These are phyloP conservation scores for Candida maltosa DNA, from an alignment of 805 yeast species.

Conservation along the genomic window DNA sequence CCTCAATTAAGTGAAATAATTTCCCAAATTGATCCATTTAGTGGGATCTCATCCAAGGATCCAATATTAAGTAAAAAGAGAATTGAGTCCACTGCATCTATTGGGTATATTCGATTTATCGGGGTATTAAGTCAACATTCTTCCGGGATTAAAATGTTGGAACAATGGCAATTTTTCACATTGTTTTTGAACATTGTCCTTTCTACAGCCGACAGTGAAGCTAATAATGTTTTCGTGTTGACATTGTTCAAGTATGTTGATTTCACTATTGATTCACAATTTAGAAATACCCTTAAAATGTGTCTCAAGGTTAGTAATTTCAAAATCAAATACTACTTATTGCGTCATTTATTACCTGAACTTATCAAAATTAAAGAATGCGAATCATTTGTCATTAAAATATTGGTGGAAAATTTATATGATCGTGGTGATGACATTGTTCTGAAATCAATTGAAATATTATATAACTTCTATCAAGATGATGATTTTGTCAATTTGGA, in stretches of 20 bases:
- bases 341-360: constrained; percentile 46
- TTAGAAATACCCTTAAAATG: constrained; percentile 63
- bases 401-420: constrained; percentile 65
- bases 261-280: constrained; percentile 52
- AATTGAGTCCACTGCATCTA: constrained; percentile 60
- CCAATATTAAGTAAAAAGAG: constrained; percentile 67
- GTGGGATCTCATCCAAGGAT: constrained; percentile 69
- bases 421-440: constrained; percentile 46
- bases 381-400: constrained; percentile 47
- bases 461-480: constrained; percentile 17
- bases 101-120: constrained; percentile 75
- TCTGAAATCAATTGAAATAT: constrained; percentile 15
- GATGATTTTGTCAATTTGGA: constrained; percentile 40
- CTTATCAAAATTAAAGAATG: constrained; percentile 34
- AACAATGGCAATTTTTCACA: constrained; percentile 82
- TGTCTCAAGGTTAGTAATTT: constrained; percentile 55
- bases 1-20: constrained; percentile 88
- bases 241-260: constrained; percentile 61
- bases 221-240: constrained; percentile 51
- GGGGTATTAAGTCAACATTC: constrained; percentile 64
- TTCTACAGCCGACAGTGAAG: constrained; percentile 27
- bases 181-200: constrained; percentile 70
- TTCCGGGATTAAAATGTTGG: constrained; percentile 66
- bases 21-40: constrained; percentile 77
- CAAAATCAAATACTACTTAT: constrained; percentile 53